These are phyloP conservation scores for Pestalotiopsis sp. DNA, from an alignment of 2,329 filamentous ascomycete species.

Conservation along the genomic window DNA sequence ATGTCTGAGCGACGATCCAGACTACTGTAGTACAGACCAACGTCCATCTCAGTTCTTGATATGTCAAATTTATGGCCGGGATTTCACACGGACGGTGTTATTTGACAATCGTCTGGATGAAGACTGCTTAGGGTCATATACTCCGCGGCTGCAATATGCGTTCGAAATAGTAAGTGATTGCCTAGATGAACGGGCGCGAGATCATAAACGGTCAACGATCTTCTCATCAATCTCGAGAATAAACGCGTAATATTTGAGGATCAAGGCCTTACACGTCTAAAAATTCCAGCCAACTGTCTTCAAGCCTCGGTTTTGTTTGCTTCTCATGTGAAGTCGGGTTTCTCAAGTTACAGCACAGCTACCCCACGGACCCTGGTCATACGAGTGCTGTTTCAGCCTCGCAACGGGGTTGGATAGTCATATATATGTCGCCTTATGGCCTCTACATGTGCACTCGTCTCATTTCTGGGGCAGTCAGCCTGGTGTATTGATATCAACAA, in stretches of 20 bases:
- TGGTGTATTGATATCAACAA: neutral
- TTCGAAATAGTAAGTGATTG: no score
- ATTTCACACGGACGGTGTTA: no score
- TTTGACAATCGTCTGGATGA: no score
- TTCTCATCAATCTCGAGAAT: no score
- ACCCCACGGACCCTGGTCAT: slow-evolving; percentile 8
- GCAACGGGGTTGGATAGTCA: neutral
- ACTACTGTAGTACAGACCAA: neutral
- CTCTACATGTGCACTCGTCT: neutral
- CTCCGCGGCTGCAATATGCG: no score
- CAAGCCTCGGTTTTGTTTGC: neutral
- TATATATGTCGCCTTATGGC: neutral
- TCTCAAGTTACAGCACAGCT: neutral
- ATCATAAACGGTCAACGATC: no score
- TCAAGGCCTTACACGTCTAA: no score
- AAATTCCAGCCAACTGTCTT: no score
- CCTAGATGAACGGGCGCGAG: no score
- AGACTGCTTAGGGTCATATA: no score
- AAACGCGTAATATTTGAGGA: no score
- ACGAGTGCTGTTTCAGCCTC: slow-evolving; percentile 9
- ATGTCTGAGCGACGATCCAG: slow-evolving; percentile 7
- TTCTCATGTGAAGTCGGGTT: neutral
- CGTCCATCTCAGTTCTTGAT: neutral
- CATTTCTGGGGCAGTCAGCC: neutral
- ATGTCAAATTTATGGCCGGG: no score